Conservation (phyloP, 495 filamentous ascomycete genomes). For the Aspergillus conjunctus region DNA sequence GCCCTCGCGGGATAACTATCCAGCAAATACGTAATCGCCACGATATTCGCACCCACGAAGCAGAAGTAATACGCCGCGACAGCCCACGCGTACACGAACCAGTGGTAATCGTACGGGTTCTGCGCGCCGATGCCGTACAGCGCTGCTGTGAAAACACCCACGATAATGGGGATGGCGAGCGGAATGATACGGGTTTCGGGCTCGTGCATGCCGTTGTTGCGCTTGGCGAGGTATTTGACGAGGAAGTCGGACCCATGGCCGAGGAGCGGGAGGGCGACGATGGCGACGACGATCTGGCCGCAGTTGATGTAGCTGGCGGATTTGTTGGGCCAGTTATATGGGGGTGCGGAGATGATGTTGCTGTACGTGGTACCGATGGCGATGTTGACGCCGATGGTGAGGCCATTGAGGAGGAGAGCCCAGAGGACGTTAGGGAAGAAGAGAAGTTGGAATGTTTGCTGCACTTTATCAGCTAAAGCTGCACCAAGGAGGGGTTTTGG, state of each 20-base stretch:
- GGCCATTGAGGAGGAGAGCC: slow-evolving; percentile 39
- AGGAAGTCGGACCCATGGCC: slow-evolving; percentile 36
- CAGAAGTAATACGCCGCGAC: slow-evolving; percentile 39
- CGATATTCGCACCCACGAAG: slow-evolving; percentile 44
- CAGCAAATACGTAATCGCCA: slow-evolving; percentile 41
- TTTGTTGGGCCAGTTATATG: slow-evolving; percentile 39
- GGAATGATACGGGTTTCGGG: slow-evolving; percentile 36
- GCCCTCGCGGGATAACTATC: slow-evolving; percentile 42
- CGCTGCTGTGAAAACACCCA: slow-evolving; percentile 32
- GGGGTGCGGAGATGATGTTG: slow-evolving; percentile 31
- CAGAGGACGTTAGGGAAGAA: slow-evolving; percentile 47
- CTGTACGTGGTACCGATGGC: slow-evolving; percentile 42
- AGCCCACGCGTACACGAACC: slow-evolving; percentile 38
- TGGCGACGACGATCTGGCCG: slow-evolving; percentile 33
- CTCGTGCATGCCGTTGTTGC: slow-evolving; percentile 36
- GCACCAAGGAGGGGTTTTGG: background rate
- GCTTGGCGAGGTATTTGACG: slow-evolving; percentile 27
- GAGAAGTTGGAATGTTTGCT: slow-evolving; percentile 30
- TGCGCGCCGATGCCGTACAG: slow-evolving; percentile 37
- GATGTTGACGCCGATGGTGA: slow-evolving; percentile 41
- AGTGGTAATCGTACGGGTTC: slow-evolving; percentile 37
- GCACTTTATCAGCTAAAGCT: background rate
- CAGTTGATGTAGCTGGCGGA: slow-evolving; percentile 38
- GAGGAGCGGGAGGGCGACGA: slow-evolving; percentile 39
- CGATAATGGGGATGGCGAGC: slow-evolving; percentile 34